Evolutionary conservation across 192 early-diverging fungal species (phyloP), one percentile per base, ranked within the genome.

Genomic region (Coemansia interrupta): DNA sequence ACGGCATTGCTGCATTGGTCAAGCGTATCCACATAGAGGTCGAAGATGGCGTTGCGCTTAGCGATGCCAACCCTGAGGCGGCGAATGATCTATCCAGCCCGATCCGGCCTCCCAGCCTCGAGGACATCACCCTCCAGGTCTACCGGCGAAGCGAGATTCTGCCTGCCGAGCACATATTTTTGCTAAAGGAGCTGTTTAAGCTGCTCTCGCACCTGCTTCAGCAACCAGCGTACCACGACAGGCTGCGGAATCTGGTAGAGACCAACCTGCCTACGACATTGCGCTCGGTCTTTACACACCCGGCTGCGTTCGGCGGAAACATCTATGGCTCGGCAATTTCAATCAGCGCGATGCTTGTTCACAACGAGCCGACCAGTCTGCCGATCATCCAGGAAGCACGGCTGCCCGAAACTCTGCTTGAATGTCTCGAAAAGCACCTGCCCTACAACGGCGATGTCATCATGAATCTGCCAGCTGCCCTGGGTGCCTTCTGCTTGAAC

Each of bases 401-500:
- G 43, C 72, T 99, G 29, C 92, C 95, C 2, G 85, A 94, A 50
- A 84, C 85, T 1, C 87, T 99, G 66, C 80, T 97, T 30, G 70
- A 77, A 6, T 73, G 85, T 20, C 69, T 90, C n/a, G 81, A 80
- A 12, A 71, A 76, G 19, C 84, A 90, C 24, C 82, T 94, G 14
- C 91, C 92, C 2, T 80, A 86, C 26, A 90, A 87, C 20, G 86
- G 87, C 19, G 95, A 97, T 63, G 90, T 89, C 14, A 71, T 83
- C 28, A 82, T 80, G 40, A 89, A 90, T 18, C 80, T 95, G 8
- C 92, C 96, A 7, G 91, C 89, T 59, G 95, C 92, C 0, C 90
- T 99, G 78, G 95, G 95, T 30, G 95, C 97, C 19, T 90, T 97
- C 28, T 97, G 95, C 64, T 66, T 99, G 39, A 99, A 99, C 66